Evolutionary conservation across 192 early-diverging fungal species (phyloP).

Genomic region (Coemansia sp.): DNA sequence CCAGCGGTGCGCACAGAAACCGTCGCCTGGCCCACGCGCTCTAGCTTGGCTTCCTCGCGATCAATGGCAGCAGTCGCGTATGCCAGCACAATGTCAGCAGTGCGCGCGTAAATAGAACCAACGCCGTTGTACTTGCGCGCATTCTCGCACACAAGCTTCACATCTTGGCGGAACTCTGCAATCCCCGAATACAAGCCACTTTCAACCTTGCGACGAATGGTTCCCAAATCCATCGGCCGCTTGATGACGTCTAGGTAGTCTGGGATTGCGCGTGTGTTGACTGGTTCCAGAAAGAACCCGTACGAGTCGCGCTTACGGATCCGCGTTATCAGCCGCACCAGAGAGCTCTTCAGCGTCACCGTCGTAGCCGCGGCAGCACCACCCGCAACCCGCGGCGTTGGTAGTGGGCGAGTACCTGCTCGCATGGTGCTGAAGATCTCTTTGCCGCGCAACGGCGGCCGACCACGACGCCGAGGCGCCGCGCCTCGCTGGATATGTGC

Average conservation of each 20-base stretch:
- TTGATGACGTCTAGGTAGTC: slow-evolving; percentile 83
- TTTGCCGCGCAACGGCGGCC: slow-evolving; percentile 36
- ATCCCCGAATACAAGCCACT: slow-evolving; percentile 63
- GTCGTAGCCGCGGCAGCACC: slow-evolving; percentile 19
- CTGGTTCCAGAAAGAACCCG: slow-evolving; percentile 84
- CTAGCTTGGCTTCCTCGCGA: slow-evolving; percentile 53
- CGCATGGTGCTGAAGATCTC: slow-evolving; percentile 18
- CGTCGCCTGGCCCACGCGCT: slow-evolving; percentile 36
- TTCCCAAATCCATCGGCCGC: slow-evolving; percentile 89
- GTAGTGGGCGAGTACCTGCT: neutral
- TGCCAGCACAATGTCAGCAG: slow-evolving; percentile 73
- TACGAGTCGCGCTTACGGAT: slow-evolving; percentile 81
- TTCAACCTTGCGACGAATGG: slow-evolving; percentile 77
- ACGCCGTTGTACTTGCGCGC: slow-evolving; percentile 82
- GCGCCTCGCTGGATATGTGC: neutral
- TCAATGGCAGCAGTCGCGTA: slow-evolving; percentile 74
- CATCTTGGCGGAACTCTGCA: slow-evolving; percentile 73
- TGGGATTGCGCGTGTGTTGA: slow-evolving; percentile 69
- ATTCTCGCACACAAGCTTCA: slow-evolving; percentile 76
- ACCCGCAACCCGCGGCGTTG: slow-evolving; percentile 13
- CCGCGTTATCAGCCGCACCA: slow-evolving; percentile 62
- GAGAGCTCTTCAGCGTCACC: slow-evolving; percentile 60
- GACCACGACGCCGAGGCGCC: slow-evolving; percentile 28
- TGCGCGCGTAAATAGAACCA: slow-evolving; percentile 76
- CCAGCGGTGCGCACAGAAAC: slow-evolving; percentile 8